Conservation (phyloP, 305 asterid species). For the Fraxinus sp. region DNA sequence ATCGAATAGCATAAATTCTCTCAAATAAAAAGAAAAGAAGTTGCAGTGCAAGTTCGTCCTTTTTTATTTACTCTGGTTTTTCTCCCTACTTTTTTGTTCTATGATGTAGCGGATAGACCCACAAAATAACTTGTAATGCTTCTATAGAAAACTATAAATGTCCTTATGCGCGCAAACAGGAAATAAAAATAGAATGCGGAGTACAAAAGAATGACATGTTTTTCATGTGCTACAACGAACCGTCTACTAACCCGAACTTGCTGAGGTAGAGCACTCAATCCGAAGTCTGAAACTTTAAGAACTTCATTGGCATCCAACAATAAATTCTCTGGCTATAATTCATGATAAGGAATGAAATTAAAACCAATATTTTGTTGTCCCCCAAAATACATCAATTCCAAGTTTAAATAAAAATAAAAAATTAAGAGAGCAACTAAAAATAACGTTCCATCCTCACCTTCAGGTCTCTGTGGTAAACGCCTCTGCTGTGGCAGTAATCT, state of each 20-base stretch:
- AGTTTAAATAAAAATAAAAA: not conserved
- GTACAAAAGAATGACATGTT: not conserved
- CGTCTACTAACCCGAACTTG: slow-evolving; percentile 77
- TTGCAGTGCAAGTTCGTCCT: not conserved
- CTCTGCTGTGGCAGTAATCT: slow-evolving; percentile 76
- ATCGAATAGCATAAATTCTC: not conserved
- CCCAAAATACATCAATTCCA: not conserved
- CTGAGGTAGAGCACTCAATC: slow-evolving; percentile 96
- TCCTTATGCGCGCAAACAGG: not conserved
- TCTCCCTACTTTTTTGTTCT: not conserved
- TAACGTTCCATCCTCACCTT: slow-evolving; percentile 32
- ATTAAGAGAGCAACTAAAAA: not conserved
- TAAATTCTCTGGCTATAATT: slow-evolving; percentile 82
- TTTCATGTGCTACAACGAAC: not conserved
- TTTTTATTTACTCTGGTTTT: not conserved
- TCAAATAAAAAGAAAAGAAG: not conserved
- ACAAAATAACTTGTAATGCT: not conserved
- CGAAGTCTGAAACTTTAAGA: slow-evolving; percentile 93
- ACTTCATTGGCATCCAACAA: slow-evolving; percentile 72
- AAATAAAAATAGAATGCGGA: not conserved
- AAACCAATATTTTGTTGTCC: not conserved
- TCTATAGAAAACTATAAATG: not conserved
- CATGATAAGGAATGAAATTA: not conserved
- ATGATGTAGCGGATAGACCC: not conserved
- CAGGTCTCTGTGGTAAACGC: slow-evolving; percentile 72